Base-by-base conservation (phyloP, 208 protist genomes). In the Acanthamoeba sp. region DNA sequence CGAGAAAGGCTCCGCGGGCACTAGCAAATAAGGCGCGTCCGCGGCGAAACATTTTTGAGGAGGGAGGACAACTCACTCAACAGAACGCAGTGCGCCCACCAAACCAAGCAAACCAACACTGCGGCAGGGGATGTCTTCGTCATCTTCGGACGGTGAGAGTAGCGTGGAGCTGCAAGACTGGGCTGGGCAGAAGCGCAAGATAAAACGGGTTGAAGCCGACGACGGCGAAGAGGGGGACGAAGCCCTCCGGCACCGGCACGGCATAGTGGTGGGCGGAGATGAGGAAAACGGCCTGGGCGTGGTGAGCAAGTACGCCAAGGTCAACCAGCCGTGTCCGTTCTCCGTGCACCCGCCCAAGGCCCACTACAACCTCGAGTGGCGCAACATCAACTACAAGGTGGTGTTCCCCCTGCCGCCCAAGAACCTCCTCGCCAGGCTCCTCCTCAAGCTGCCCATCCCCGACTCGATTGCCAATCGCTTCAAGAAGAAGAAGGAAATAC, bases 371-470 rank as follows among this genome's bases (percentile, higher is more conserved):
- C 84, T 91, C 10, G 84, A 91, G 84, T 91, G 84, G 84, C 48
- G 59, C 48, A 91, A 91, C 84, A 59, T 91, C 40, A 66, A 91
- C 50, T 91, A 91, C 59, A 71, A 59, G 32, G 59, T 91, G 34
- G 55, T 71, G 27, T 22, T 91, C 55, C 84, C 84, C 20, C 16
- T 71, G 55, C 84, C 84, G 32, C 84, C 84, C 29, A 29, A 69
- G 50, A 34, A 64, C 48, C 20, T 59, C 55, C 66, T 71, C 84
- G 20, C 66, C n/a, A 12, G 36, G 38, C 48, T 57, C 9, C 55
- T 91, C 38, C 84, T 91, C 55, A 91, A 91, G 84, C 84, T 91
- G 14, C 84, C 84, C 84, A 71, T 91, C 18, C 50, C 82, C 6
- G 82, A 66, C 55, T 32, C 24, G 42, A 40, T 50, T 32, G 42